phyloP scores from a whole-genome alignment of 1,284 basidiomycete genomes.

The Boletus hoseneyae region DNA sequence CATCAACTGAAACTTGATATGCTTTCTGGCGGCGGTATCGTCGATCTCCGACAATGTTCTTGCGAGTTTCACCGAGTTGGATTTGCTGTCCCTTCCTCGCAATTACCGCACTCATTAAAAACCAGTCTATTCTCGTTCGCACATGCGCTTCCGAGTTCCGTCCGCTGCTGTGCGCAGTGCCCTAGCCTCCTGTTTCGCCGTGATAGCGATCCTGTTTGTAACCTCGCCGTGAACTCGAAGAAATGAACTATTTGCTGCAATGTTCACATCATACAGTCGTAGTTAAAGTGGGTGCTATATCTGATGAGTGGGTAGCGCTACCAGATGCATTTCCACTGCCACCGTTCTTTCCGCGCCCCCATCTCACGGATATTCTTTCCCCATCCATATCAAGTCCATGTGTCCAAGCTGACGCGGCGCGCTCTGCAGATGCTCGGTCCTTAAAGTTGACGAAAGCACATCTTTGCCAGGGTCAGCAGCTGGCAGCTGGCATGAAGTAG shows the following conservation, averaged over 20 bases:
- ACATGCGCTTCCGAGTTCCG: constrained; percentile 35
- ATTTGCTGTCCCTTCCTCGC: constrained; percentile 51
- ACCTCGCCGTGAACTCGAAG: background rate
- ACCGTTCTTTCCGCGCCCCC: constrained; percentile 72
- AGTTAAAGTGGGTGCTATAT: constrained; percentile 5
- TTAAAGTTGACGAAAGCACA: constrained; percentile 97
- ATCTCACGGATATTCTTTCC: constrained; percentile 74
- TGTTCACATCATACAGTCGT: constrained; percentile 17
- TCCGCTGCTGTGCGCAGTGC: background rate
- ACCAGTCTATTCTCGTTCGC: constrained; percentile 40
- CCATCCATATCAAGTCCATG: constrained; percentile 85
- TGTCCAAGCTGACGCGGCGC: constrained; percentile 82
- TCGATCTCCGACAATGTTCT: constrained; percentile 54
- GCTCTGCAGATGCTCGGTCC: constrained; percentile 77
- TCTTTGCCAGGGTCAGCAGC: constrained; percentile 40
- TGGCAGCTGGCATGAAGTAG: background rate
- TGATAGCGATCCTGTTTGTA: background rate
- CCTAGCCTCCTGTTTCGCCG: too few species aligned
- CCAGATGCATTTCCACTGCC: constrained; percentile 11
- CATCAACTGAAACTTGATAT: constrained; percentile 33
- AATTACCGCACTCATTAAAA: constrained; percentile 42
- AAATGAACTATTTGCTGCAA: too few species aligned
- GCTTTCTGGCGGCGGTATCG: constrained; percentile 48
- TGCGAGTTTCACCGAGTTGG: constrained; percentile 40
- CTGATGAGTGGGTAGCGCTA: constrained; percentile 2